A percentile compares a stretch with the other conserved stretches of the same genome.
Evolutionary conservation across 2,329 filamentous ascomycete species (phyloP).

Genomic region (Aspergillus sergii): DNA sequence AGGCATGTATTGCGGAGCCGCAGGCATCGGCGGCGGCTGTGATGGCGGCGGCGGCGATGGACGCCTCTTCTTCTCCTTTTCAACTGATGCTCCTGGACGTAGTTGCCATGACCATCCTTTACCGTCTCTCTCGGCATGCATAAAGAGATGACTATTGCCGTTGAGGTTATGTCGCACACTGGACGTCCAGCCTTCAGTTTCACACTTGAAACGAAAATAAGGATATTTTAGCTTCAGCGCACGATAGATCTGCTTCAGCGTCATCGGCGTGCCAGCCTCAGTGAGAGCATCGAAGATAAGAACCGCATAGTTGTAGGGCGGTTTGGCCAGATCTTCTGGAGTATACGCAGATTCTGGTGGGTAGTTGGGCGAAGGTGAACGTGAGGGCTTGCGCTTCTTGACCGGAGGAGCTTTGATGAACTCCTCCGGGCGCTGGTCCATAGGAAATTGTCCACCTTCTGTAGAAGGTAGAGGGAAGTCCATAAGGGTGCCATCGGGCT

Average conservation of each 20-base stretch:
- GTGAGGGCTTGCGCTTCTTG: slow-evolving; percentile 56
- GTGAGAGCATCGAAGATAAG: slow-evolving; percentile 66
- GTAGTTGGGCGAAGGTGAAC: slow-evolving; percentile 65
- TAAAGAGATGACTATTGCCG: slow-evolving; percentile 60
- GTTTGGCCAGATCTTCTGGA: slow-evolving; percentile 64
- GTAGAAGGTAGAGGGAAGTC: slow-evolving; percentile 48
- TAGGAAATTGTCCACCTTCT: slow-evolving; percentile 40
- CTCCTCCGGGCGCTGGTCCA: slow-evolving; percentile 43
- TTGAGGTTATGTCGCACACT: slow-evolving; percentile 67
- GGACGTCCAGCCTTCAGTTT: slow-evolving; percentile 67
- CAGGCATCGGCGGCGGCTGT: slow-evolving; percentile 30
- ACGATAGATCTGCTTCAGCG: slow-evolving; percentile 67
- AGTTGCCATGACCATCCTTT: slow-evolving; percentile 68
- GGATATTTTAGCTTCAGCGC: slow-evolving; percentile 65
- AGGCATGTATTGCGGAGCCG: slow-evolving; percentile 39
- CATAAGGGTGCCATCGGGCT: slow-evolving; percentile 42
- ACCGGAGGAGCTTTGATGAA: slow-evolving; percentile 48
- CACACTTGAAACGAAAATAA: slow-evolving; percentile 64
- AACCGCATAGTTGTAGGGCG: slow-evolving; percentile 64
- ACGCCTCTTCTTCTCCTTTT: slow-evolving; percentile 59
- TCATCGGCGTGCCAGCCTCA: slow-evolving; percentile 60
- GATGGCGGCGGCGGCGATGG: slow-evolving; percentile 44
- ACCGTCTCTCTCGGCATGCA: slow-evolving; percentile 62
- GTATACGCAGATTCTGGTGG: slow-evolving; percentile 61
- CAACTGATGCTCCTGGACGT: slow-evolving; percentile 60